phyloP scores from a whole-genome alignment of 108 stramenopile species.

The Phaeodactylum tricornutum region DNA sequence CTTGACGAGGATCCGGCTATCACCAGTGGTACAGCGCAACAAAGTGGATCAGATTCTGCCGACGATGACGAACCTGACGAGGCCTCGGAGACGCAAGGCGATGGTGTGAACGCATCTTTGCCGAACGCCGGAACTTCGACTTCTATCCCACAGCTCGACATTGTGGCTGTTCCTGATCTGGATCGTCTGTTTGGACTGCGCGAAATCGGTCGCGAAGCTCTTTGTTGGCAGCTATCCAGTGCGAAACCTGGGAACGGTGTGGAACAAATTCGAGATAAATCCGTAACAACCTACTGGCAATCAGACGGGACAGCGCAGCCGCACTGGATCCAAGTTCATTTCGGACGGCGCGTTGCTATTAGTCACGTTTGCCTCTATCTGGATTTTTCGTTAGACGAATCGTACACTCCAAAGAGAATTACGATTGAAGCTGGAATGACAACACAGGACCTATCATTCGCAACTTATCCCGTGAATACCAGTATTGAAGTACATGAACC shows the following conservation, averaged over 20 bases:
- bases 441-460: constrained; percentile 85
- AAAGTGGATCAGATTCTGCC: too few species aligned
- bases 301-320: constrained; percentile 83
- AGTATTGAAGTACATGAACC: constrained; percentile 84
- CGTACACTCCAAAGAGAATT: constrained; percentile 91
- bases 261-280: constrained; percentile 80
- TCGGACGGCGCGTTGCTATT: constrained; percentile 75
- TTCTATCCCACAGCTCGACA: constrained; percentile 26
- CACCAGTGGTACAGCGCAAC: too few species aligned
- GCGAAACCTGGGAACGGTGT: constrained; percentile 98
- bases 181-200: constrained; percentile 51
- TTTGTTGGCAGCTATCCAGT: constrained; percentile 83
- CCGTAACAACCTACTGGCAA: constrained; percentile 92
- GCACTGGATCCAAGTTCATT: constrained; percentile 93
- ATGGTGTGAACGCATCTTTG: too few species aligned
- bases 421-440: constrained; percentile 79
- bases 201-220: constrained; percentile 74
- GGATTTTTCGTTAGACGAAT: constrained; percentile 85
- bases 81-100: too few species aligned
- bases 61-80: too few species aligned
- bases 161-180: constrained; percentile 45
- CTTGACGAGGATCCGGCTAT: too few species aligned
- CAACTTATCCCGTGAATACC: constrained; percentile 26
- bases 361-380: constrained; percentile 83
- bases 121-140: too few species aligned